A percentile compares a stretch with the other conserved stretches of the same genome.
Conservation (phyloP, 352 stramenopile species). For the Blastocystis sp. region DNA sequence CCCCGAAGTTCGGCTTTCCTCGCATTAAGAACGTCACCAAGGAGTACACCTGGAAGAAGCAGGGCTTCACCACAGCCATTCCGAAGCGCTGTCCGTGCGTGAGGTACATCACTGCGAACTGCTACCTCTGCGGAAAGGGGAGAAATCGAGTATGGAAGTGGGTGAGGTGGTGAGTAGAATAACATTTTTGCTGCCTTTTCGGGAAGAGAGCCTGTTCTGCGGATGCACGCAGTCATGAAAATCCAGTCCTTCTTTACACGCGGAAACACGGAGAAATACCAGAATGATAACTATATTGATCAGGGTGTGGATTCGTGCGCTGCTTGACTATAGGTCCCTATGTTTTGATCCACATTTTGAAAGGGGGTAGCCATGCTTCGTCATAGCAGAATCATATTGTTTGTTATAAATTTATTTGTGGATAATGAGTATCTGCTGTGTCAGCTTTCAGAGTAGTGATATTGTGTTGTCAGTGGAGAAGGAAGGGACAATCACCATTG, state of each 20-base stretch:
- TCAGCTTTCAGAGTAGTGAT: background rate
- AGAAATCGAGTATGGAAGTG: constrained; percentile 8
- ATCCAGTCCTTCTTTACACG: background rate
- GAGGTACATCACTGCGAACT: constrained; percentile 59
- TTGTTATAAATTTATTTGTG: background rate
- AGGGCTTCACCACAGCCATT: constrained; percentile 61
- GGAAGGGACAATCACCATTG: background rate
- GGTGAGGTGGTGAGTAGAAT: background rate
- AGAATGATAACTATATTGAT: constrained; percentile 61
- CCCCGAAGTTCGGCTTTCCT: constrained; percentile 57
- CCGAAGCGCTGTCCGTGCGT: constrained; percentile 44
- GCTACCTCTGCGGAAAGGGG: constrained; percentile 53
- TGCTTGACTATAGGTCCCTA: constrained; percentile 22
- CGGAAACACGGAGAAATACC: constrained; percentile 39
- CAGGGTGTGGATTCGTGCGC: background rate
- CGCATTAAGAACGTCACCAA: constrained; percentile 52
- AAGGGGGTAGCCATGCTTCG: constrained; percentile 28
- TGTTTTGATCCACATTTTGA: constrained; percentile 59
- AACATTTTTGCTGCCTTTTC: constrained; percentile 17
- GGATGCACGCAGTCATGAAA: constrained; percentile 60
- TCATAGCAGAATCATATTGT: background rate
- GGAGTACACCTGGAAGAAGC: constrained; percentile 60
- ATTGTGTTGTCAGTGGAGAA: background rate
- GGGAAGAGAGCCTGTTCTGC: constrained; percentile 51
- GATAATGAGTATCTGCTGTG: background rate